phyloP scores from a whole-genome alignment of 495 filamentous ascomycete genomes.

The Aspergillus conjunctus region DNA sequence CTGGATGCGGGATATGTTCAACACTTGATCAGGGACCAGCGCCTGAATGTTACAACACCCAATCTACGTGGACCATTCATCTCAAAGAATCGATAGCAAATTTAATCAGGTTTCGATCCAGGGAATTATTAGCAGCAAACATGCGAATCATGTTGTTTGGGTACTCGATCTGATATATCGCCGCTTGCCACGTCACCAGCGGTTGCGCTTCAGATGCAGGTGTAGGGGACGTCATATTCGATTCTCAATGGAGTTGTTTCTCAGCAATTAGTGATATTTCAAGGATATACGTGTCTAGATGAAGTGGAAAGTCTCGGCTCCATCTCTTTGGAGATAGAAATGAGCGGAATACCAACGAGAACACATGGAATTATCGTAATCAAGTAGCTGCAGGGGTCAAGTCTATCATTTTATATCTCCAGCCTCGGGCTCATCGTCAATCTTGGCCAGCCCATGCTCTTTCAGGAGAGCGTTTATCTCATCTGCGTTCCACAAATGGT shows the following conservation, averaged over 20 bases:
- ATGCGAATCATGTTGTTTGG: conserved; percentile 28
- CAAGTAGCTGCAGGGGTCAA: conserved; percentile 15
- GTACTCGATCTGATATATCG: conserved; percentile 29
- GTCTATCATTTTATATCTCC: conserved; percentile 47
- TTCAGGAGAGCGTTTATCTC: conserved; percentile 93
- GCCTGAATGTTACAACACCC: conserved; percentile 12
- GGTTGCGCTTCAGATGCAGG: conserved; percentile 31
- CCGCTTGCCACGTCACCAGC: conserved; percentile 45
- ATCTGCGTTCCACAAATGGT: conserved; percentile 95
- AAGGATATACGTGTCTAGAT: conserved; percentile 29
- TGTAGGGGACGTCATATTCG: conserved; percentile 16
- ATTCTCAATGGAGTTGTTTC: conserved; percentile 17
- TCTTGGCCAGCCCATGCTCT: conserved; percentile 93
- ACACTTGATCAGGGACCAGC: conserved; percentile 5
- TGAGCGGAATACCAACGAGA: conserved; percentile 18
- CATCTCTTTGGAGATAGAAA: conserved; percentile 4
- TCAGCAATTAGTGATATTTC: conserved; percentile 28
- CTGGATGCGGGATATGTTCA: conserved; percentile 4
- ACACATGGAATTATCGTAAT: conserved; percentile 34
- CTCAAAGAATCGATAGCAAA: conserved; percentile 18
- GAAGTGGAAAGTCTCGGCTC: conserved; percentile 4
- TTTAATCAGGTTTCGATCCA: conserved; percentile 27
- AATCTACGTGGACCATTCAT: conserved; percentile 42
- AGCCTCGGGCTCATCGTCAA: conserved; percentile 74
- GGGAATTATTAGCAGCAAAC: conserved; percentile 25